Evolutionary conservation across 192 early-diverging fungal genomes (phyloP).

Genomic region (Coemansia asiatica): DNA sequence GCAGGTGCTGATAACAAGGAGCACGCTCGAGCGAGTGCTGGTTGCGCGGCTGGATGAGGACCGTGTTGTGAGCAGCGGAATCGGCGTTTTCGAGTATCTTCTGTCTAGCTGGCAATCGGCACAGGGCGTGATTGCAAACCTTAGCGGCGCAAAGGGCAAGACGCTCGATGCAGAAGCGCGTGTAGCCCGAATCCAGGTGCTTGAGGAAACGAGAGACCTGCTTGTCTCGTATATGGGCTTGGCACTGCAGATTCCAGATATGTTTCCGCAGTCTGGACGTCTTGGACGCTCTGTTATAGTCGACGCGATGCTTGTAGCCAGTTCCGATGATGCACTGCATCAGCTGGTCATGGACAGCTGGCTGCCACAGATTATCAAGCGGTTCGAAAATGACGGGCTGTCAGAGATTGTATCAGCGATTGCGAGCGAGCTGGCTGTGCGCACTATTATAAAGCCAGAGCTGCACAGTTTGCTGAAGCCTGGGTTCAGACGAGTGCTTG

Average conservation of each 20-base stretch:
- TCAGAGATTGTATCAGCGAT: slow-evolving; percentile 37
- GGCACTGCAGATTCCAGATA: slow-evolving; percentile 81
- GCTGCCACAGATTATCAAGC: slow-evolving; percentile 18
- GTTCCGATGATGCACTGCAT: slow-evolving; percentile 1
- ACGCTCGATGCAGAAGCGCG: slow-evolving; percentile 59
- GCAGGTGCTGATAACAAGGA: slow-evolving; percentile 44
- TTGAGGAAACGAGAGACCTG: slow-evolving; percentile 62
- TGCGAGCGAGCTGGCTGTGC: slow-evolving; percentile 36
- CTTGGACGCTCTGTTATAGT: slow-evolving; percentile 18
- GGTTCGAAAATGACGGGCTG: slow-evolving; percentile 42
- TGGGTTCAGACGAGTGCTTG: slow-evolving; percentile 46
- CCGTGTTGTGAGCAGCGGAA: slow-evolving; percentile 38
- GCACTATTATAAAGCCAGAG: slow-evolving; percentile 14
- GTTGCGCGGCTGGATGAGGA: slow-evolving; percentile 68
- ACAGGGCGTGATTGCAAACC: slow-evolving; percentile 54
- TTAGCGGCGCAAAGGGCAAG: slow-evolving; percentile 51
- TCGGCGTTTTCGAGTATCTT: slow-evolving; percentile 65
- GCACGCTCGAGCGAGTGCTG: slow-evolving; percentile 66
- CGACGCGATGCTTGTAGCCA: slow-evolving; percentile 23
- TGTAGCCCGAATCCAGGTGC: slow-evolving; percentile 58
- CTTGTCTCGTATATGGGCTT: slow-evolving; percentile 84
- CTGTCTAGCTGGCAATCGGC: slow-evolving; percentile 62
- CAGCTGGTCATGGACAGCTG: slow-evolving; percentile 8
- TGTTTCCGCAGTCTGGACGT: slow-evolving; percentile 71
- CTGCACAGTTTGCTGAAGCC: slow-evolving; percentile 46